These are phyloP conservation scores for Chaetothyriales sp. DNA, from an alignment of 2,329 filamentous ascomycete species.

Conservation along the genomic window DNA sequence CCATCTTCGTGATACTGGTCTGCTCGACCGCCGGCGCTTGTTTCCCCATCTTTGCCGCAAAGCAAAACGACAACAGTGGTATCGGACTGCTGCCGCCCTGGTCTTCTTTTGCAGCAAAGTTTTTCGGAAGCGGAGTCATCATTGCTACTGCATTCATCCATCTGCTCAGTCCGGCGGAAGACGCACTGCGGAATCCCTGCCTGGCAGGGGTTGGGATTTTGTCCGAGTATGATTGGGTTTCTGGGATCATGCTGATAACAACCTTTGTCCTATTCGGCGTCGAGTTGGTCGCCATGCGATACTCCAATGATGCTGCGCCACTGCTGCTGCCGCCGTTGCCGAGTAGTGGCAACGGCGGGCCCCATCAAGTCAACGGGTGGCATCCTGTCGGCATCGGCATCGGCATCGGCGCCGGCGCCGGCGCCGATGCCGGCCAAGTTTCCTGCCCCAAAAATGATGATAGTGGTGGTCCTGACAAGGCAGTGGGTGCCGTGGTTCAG, in stretches of 20 bases:
- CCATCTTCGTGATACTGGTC: conserved; percentile 74
- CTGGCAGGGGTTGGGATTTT: conserved; percentile 51
- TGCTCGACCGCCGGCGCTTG: conserved; percentile 56
- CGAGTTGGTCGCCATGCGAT: conserved; percentile 67
- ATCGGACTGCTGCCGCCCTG: conserved; percentile 47
- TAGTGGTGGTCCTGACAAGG: no score
- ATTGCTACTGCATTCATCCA: conserved; percentile 87
- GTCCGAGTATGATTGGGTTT: conserved; percentile 64
- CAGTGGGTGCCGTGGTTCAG: background rate
- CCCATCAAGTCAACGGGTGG: no score
- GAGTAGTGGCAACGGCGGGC: no score
- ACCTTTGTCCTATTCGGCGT: conserved; percentile 78
- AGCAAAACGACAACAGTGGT: conserved; percentile 31
- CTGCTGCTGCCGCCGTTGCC: no score
- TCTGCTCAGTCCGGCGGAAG: conserved; percentile 62
- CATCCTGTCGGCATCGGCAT: no score
- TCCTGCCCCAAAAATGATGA: no score
- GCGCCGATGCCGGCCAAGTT: conserved; percentile 38
- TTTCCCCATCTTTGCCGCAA: conserved; percentile 56
- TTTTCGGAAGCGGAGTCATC: conserved; percentile 85
- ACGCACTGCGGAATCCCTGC: conserved; percentile 57
- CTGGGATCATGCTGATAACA: conserved; percentile 73
- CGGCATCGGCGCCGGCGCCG: conserved; percentile 13
- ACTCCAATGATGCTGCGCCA: conserved; percentile 30
- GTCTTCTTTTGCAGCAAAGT: conserved; percentile 75